Evolutionary conservation across 805 yeast genomes (phyloP).

Genomic region (Hagleromyces aurorensis): DNA sequence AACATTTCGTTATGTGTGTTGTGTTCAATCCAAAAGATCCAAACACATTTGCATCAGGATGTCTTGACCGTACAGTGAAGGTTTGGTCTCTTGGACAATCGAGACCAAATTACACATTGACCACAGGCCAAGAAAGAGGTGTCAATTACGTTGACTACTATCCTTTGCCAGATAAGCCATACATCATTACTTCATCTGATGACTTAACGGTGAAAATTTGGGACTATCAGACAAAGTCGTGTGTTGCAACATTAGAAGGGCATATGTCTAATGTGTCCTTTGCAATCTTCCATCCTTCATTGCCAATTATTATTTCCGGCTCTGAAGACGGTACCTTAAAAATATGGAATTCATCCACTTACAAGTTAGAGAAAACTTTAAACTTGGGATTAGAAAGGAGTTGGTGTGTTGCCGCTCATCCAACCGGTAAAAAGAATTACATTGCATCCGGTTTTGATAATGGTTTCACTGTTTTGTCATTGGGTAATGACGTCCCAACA

Average conservation of each 20-base stretch:
- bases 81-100: constrained; percentile 91
- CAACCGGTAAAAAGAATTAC: constrained; percentile 56
- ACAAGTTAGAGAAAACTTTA: constrained; percentile 84
- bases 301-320: constrained; percentile 91
- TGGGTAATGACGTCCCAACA: constrained; percentile 93
- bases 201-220: constrained; percentile 83
- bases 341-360: constrained; percentile 92
- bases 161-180: constrained; percentile 96
- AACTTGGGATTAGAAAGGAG: constrained; percentile 91
- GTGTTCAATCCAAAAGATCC: constrained; percentile 97
- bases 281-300: constrained; percentile 96
- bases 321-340: constrained; percentile 93
- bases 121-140: constrained; percentile 88
- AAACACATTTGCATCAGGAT: constrained; percentile 94
- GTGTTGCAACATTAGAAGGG: constrained; percentile 91
- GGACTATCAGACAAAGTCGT: constrained; percentile 96
- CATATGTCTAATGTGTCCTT: constrained; percentile 92
- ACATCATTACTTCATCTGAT: constrained; percentile 84
- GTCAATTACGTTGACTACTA: constrained; percentile 95
- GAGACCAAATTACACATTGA: constrained; percentile 82
- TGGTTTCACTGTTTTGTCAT: constrained; percentile 78
- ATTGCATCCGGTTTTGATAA: constrained; percentile 92
- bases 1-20: constrained; percentile 88
- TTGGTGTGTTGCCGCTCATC: constrained; percentile 84
- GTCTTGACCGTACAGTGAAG: constrained; percentile 92